Evolutionary conservation across 179 eudicot genomes (phyloP).

Genomic region (Spinacia oleracea): DNA sequence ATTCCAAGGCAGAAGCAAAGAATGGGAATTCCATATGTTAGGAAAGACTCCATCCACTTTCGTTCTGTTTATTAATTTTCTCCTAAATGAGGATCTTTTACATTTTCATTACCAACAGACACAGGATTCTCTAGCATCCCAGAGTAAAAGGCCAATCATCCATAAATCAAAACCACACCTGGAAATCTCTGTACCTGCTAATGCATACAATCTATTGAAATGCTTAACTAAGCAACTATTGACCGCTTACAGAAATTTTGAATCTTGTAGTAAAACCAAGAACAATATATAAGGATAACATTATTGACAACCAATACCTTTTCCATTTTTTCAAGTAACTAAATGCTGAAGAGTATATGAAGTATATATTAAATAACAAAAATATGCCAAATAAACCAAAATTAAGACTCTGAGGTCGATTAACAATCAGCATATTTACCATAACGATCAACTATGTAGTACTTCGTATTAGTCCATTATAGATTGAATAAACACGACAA

Average conservation of each 20-base stretch:
- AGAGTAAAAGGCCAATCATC: neutral
- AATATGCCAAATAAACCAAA: neutral
- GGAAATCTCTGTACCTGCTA: neutral
- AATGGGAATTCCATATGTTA: neutral
- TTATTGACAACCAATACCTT: too few species aligned
- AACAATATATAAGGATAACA: too few species aligned
- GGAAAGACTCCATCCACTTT: neutral
- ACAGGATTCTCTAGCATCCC: neutral
- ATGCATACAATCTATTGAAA: neutral
- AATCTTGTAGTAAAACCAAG: too few species aligned
- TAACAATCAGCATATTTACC: neutral
- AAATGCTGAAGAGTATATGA: neutral
- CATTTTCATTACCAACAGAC: neutral
- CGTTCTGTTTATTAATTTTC: neutral
- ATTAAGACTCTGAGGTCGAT: neutral
- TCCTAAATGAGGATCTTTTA: neutral
- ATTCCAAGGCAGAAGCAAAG: neutral
- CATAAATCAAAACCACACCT: neutral
- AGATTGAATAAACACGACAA: too few species aligned
- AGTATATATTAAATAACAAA: neutral
- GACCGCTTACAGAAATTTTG: neutral
- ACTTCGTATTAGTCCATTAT: too few species aligned
- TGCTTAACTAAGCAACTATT: neutral
- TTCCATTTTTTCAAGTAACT: neutral
- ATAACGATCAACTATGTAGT: neutral